phyloP scores from a whole-genome alignment of 495 filamentous ascomycete genomes.

The Penicillium angulare region DNA sequence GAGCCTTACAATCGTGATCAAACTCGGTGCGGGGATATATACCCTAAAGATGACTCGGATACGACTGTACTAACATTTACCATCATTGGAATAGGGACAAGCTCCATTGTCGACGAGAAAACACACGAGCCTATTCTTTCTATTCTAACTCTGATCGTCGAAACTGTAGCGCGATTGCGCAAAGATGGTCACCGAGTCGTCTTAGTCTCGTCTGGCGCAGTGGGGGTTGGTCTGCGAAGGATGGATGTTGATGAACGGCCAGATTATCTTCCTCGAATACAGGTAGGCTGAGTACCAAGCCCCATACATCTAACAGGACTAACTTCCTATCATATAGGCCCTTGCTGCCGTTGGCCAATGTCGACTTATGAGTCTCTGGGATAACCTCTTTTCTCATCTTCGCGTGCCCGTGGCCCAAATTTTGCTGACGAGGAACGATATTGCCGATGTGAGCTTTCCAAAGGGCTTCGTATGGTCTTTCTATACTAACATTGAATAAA shows the following conservation, averaged over 20 bases:
- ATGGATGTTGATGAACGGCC: conserved; percentile 90
- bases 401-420: conserved; percentile 91
- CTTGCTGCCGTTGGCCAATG: conserved; percentile 96
- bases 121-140: conserved; percentile 96
- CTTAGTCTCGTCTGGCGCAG: conserved; percentile 94
- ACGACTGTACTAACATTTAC: conserved; percentile 10
- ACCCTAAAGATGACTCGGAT: conserved; percentile 8
- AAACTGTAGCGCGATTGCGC: conserved; percentile 80
- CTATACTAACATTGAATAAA: conserved; percentile 30
- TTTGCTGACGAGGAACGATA: conserved; percentile 92
- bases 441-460: conserved; percentile 75
- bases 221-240: conserved; percentile 84
- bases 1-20: conserved; percentile 80
- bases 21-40: conserved; percentile 68
- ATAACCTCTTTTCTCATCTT: conserved; percentile 83
- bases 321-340: conserved; percentile 55
- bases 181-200: conserved; percentile 93
- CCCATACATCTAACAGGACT: not conserved
- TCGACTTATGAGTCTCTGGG: conserved; percentile 92
- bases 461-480: not conserved
- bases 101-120: conserved; percentile 95
- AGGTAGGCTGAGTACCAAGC: conserved; percentile 44
- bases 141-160: conserved; percentile 84
- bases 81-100: conserved; percentile 64
- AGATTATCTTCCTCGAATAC: conserved; percentile 80